phyloP scores from a whole-genome alignment of 2,329 filamentous ascomycete species.

The Metarhizium album region DNA sequence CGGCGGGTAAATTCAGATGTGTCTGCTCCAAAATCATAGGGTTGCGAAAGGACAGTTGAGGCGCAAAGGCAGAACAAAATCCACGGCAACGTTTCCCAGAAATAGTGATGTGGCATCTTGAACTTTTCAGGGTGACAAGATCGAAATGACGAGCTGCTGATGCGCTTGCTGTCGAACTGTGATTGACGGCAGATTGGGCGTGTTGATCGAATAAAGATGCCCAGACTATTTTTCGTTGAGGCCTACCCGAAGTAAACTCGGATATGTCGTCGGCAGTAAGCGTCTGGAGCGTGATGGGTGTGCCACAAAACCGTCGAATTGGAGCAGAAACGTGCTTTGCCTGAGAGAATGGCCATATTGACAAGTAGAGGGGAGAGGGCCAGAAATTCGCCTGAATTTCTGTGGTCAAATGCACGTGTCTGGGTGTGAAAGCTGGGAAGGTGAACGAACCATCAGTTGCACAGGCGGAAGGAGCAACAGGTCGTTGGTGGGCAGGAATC shows the following conservation, averaged over 20 bases:
- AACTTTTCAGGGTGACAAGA: background rate
- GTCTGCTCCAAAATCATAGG: slow-evolving; percentile 43
- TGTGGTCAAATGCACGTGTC: background rate
- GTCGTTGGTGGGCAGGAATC: too few relatives aligned
- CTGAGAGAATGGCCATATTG: background rate
- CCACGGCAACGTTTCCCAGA: background rate
- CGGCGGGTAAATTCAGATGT: slow-evolving; percentile 29
- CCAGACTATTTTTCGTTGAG: background rate
- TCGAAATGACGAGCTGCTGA: background rate
- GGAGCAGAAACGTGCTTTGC: background rate
- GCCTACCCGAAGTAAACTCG: background rate
- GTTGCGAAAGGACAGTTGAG: slow-evolving; percentile 10
- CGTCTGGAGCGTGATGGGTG: too few relatives aligned
- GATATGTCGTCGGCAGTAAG: background rate
- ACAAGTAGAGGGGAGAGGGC: background rate
- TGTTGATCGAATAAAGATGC: background rate
- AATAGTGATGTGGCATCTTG: slow-evolving; percentile 4
- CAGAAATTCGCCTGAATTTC: background rate
- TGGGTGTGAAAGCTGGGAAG: background rate
- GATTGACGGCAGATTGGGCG: background rate
- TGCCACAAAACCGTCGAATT: background rate
- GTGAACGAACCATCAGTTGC: background rate
- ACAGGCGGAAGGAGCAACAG: background rate
- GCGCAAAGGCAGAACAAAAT: slow-evolving; percentile 3
- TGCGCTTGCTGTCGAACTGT: background rate